These are phyloP conservation scores for Penicillium occitanis DNA, from an alignment of 2,329 filamentous ascomycete genomes.

Conservation along the genomic window DNA sequence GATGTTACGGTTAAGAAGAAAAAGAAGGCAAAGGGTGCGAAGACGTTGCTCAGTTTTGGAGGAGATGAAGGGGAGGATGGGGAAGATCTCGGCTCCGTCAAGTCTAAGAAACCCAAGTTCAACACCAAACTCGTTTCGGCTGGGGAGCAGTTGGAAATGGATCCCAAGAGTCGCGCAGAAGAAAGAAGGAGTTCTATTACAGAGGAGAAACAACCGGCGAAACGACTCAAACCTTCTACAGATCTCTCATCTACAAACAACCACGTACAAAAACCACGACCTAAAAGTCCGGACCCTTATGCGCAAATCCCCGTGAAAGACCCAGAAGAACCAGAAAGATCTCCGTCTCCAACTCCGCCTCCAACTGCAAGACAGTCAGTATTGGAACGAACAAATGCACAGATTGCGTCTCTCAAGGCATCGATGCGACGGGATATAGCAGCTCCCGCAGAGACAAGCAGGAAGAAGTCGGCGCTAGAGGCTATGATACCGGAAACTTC, in stretches of 20 bases:
- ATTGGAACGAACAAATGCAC: slow-evolving; percentile 45
- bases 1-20: slow-evolving; percentile 42
- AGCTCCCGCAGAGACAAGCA: slow-evolving; percentile 33
- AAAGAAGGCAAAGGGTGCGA: slow-evolving; percentile 43
- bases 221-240: slow-evolving; percentile 38
- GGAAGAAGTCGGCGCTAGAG: slow-evolving; percentile 49
- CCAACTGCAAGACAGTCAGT: slow-evolving; percentile 37
- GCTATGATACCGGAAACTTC: slow-evolving; percentile 50
- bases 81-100: slow-evolving; percentile 32
- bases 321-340: slow-evolving; percentile 43
- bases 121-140: slow-evolving; percentile 47
- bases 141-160: slow-evolving; percentile 25
- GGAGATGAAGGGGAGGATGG: slow-evolving; percentile 43
- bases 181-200: not conserved
- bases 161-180: slow-evolving; percentile 14
- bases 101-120: slow-evolving; percentile 49
- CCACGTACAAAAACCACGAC: slow-evolving; percentile 32
- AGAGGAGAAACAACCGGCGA: slow-evolving; percentile 24
- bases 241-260: slow-evolving; percentile 28
- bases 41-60: slow-evolving; percentile 49
- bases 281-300: slow-evolving; percentile 43
- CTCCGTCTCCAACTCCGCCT: slow-evolving; percentile 29
- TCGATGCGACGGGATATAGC: slow-evolving; percentile 49
- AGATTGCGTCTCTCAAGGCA: slow-evolving; percentile 47
- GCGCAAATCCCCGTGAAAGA: slow-evolving; percentile 48